Conservation (phyloP, 2,329 filamentous ascomycete genomes). For the Bipolaris oryzae region DNA sequence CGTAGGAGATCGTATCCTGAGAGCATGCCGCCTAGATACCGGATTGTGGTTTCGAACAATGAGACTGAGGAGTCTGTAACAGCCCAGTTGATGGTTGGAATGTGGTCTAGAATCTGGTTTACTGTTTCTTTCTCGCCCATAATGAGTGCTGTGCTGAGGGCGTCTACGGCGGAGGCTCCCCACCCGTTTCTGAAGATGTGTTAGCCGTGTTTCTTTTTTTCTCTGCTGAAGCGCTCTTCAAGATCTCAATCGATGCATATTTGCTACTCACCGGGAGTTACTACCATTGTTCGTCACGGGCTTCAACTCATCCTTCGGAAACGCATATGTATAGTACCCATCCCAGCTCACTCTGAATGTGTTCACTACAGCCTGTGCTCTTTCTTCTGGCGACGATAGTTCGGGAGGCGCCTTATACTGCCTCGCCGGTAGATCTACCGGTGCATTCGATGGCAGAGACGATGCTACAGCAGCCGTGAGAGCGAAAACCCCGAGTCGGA, state of each 20-base stretch:
- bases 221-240: neutral
- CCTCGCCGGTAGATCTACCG: slow-evolving; percentile 18
- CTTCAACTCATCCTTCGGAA: slow-evolving; percentile 75
- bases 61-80: slow-evolving; percentile 66
- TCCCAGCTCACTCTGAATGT: slow-evolving; percentile 45
- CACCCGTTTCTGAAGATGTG: slow-evolving; percentile 70
- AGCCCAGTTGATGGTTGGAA: slow-evolving; percentile 74
- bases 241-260: neutral
- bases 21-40: slow-evolving; percentile 81
- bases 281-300: slow-evolving; percentile 69
- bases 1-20: slow-evolving; percentile 77
- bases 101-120: slow-evolving; percentile 71
- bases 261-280: slow-evolving; percentile 69
- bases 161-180: slow-evolving; percentile 83
- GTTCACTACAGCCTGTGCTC: slow-evolving; percentile 44
- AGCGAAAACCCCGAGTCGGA: slow-evolving; percentile 14
- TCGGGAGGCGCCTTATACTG: slow-evolving; percentile 11
- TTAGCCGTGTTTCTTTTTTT: neutral
- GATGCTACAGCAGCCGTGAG: slow-evolving; percentile 15
- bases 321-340: slow-evolving; percentile 72
- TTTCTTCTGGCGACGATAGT: slow-evolving; percentile 13
- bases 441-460: slow-evolving; percentile 23
- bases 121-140: slow-evolving; percentile 74
- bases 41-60: slow-evolving; percentile 89
- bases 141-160: slow-evolving; percentile 77